phyloP scores from a whole-genome alignment of 441 rosid genomes.

The Jatropha podagrica region DNA sequence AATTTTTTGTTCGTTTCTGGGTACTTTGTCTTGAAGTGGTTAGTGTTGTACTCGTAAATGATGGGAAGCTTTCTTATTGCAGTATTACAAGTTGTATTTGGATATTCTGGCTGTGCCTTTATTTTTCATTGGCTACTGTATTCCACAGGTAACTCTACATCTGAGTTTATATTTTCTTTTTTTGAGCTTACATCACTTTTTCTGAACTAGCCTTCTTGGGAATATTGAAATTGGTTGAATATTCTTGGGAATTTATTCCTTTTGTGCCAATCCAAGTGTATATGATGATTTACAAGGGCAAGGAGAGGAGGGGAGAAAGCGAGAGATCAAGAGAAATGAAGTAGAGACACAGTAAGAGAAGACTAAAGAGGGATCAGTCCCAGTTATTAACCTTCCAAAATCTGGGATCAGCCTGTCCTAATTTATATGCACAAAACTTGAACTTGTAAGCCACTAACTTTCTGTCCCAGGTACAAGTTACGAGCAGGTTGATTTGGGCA shows the following conservation, averaged over 20 bases:
- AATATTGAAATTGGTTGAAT: not conserved
- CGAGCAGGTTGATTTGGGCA: not conserved
- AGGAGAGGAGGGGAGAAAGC: not conserved
- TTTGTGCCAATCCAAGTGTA: no score
- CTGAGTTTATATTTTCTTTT: constrained; percentile 3
- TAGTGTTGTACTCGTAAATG: constrained; percentile 4
- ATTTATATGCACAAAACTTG: not conserved
- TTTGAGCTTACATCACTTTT: not conserved
- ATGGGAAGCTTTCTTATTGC: constrained; percentile 38
- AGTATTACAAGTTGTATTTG: constrained; percentile 72
- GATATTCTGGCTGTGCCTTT: constrained; percentile 59
- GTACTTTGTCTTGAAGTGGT: not conserved
- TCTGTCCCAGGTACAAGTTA: not conserved
- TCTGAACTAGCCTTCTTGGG: not conserved
- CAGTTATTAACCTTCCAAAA: not conserved
- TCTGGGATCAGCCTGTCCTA: no score
- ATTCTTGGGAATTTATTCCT: not conserved
- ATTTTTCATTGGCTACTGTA: constrained; percentile 48
- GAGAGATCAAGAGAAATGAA: not conserved
- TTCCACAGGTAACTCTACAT: constrained; percentile 69
- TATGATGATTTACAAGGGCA: no score
- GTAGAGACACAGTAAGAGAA: not conserved
- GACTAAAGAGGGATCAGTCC: not conserved
- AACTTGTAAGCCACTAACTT: not conserved
- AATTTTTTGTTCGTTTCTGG: not conserved